phyloP scores from a whole-genome alignment of 2,329 filamentous ascomycete genomes.

The Calonectria leucothoes region DNA sequence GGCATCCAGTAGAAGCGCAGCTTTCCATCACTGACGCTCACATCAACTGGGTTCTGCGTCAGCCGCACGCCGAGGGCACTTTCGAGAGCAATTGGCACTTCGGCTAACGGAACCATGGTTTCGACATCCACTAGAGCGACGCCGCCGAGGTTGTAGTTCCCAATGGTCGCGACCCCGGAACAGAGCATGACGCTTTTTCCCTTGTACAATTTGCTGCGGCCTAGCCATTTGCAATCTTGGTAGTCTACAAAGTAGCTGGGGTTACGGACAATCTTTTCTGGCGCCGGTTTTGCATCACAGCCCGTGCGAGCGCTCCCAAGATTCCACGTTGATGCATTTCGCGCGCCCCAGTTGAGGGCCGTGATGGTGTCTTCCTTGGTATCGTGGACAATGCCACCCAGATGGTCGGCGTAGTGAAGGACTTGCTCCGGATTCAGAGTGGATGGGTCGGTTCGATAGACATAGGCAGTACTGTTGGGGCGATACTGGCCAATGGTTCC shows the following conservation, averaged over 20 bases:
- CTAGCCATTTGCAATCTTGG: conserved; percentile 64
- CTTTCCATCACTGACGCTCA: conserved; percentile 55
- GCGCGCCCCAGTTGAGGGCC: conserved; percentile 59
- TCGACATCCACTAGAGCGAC: conserved; percentile 58
- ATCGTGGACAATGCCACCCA: conserved; percentile 60
- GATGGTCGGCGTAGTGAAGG: conserved; percentile 54
- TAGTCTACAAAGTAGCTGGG: conserved; percentile 60
- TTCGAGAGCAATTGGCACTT: conserved; percentile 57
- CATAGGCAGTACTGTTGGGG: conserved; percentile 57
- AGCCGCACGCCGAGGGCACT: conserved; percentile 52
- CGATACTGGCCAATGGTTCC: conserved; percentile 59
- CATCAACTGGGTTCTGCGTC: conserved; percentile 62
- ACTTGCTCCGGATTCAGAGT: conserved; percentile 50
- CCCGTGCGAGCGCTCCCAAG: conserved; percentile 33
- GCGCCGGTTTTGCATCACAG: conserved; percentile 30
- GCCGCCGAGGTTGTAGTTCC: conserved; percentile 53
- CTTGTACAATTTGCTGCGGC: conserved; percentile 50
- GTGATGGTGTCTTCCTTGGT: conserved; percentile 47
- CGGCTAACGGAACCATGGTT: conserved; percentile 57
- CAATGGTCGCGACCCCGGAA: conserved; percentile 55
- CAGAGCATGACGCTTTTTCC: conserved; percentile 59
- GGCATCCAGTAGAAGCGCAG: conserved; percentile 60
- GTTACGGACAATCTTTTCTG: conserved; percentile 44
- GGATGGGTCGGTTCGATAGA: conserved; percentile 52
- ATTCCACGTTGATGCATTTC: conserved; percentile 53